These are phyloP conservation scores for Discostella pseudostelligera DNA, from an alignment of 108 stramenopile genomes.

Conservation along the genomic window DNA sequence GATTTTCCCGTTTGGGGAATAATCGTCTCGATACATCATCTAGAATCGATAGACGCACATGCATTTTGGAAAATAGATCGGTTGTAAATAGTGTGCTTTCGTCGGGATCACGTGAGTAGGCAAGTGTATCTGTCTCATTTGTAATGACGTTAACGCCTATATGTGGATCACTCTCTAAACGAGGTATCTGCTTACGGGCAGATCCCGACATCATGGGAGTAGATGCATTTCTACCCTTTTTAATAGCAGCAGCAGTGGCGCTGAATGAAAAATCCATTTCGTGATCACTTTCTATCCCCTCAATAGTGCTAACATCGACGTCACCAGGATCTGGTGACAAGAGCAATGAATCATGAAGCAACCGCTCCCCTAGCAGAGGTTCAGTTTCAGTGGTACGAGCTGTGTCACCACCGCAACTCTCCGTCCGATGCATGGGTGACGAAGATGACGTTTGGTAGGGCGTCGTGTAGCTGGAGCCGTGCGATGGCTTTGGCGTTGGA, in stretches of 20 bases:
- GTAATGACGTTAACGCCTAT: slow-evolving; percentile 22
- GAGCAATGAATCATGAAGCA: slow-evolving; percentile 1
- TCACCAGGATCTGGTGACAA: neutral
- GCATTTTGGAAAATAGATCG: slow-evolving; percentile 11
- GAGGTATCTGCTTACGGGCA: neutral
- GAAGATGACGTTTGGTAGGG: slow-evolving; percentile 7
- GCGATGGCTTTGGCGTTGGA: neutral
- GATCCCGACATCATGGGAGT: neutral
- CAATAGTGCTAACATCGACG: slow-evolving; percentile 20
- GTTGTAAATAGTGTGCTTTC: slow-evolving; percentile 23
- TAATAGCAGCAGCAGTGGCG: neutral
- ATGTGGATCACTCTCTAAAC: slow-evolving; percentile 13
- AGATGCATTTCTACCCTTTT: neutral
- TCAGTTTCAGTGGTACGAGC: slow-evolving; percentile 23
- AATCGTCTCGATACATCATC: neutral
- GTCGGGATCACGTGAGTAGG: slow-evolving; percentile 36
- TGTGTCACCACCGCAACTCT: slow-evolving; percentile 20
- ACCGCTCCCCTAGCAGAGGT: slow-evolving; percentile 24
- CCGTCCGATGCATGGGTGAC: slow-evolving; percentile 1
- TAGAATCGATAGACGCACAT: neutral
- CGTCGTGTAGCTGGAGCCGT: neutral
- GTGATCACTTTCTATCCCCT: slow-evolving; percentile 16
- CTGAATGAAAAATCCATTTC: neutral
- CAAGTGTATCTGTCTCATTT: slow-evolving; percentile 22
- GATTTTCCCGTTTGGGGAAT: slow-evolving; percentile 2